phyloP scores from a whole-genome alignment of 129 eudicot species.

The Smallanthus sonchifolius region DNA sequence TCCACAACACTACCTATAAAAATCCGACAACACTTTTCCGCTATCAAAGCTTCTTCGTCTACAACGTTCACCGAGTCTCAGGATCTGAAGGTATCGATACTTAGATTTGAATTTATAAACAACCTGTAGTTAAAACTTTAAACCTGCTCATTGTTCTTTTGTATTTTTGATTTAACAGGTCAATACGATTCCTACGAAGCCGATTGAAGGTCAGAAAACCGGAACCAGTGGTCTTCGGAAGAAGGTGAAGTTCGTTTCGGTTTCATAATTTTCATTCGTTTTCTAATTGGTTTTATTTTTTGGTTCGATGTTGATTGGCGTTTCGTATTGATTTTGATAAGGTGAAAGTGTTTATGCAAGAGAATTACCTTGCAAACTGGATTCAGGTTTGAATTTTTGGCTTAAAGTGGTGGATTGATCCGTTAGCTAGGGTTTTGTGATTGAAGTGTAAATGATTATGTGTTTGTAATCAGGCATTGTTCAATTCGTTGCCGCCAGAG shows the following conservation, averaged over 20 bases:
- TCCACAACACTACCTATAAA: constrained; percentile 21
- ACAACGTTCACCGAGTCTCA: constrained; percentile 46
- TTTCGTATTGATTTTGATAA: constrained; percentile 22
- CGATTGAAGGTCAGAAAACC: constrained; percentile 93
- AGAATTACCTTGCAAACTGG: constrained; percentile 93
- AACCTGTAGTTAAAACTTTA: background rate
- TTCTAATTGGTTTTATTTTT: background rate
- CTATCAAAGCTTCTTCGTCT: constrained; percentile 50
- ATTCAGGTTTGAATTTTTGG: constrained; percentile 64
- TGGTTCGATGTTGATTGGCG: constrained; percentile 9
- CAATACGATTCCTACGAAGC: constrained; percentile 67
- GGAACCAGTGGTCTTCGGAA: constrained; percentile 97
- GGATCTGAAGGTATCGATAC: constrained; percentile 56
- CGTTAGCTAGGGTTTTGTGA: constrained; percentile 8
- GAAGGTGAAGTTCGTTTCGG: constrained; percentile 41
- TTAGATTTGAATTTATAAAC: background rate
- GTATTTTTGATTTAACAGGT: constrained; percentile 32
- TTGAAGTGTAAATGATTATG: background rate
- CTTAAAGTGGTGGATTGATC: constrained; percentile 1
- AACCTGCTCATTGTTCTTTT: background rate
- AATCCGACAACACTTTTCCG: constrained; percentile 2
- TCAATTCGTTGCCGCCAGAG: constrained; percentile 88
- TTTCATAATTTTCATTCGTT: background rate
- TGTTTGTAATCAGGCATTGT: constrained; percentile 57
- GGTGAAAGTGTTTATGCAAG: constrained; percentile 95